Conservation (phyloP, 129 eudicot species). For the Saussurea involucrata region DNA sequence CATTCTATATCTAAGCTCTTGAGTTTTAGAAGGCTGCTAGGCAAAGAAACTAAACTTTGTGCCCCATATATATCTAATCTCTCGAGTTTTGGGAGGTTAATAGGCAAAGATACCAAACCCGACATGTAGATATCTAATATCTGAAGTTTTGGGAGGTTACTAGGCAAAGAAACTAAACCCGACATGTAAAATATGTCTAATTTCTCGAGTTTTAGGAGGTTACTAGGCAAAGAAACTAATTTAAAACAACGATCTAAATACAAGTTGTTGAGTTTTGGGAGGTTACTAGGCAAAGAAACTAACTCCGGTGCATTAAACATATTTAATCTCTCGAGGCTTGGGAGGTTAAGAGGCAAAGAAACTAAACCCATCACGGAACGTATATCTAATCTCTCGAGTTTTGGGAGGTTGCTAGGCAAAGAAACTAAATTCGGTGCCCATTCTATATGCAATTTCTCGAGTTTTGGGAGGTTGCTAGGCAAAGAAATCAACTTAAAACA, state of each 20-base stretch:
- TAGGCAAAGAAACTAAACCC: not conserved
- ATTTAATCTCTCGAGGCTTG: no score
- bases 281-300: no score
- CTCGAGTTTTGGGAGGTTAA: not conserved
- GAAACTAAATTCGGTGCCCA: not conserved
- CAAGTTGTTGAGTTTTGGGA: no score
- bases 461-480: not conserved
- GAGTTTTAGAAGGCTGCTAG: not conserved
- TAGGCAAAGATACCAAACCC: not conserved
- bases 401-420: constrained; percentile 8
- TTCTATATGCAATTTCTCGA: not conserved
- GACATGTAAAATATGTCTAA: no score
- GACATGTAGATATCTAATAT: no score
- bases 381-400: not conserved
- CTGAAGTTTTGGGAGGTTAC: constrained; percentile 7
- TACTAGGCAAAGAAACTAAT: not conserved
- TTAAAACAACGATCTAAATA: not conserved
- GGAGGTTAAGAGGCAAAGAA: no score
- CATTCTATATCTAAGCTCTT: not conserved
- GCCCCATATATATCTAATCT: not conserved
- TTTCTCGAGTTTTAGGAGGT: not conserved
- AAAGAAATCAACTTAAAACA: not conserved
- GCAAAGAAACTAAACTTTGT: not conserved
- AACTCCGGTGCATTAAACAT: no score
- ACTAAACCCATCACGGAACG: not conserved